phyloP scores from a whole-genome alignment of 352 stramenopile genomes.

The Phytophthora pluvialis region DNA sequence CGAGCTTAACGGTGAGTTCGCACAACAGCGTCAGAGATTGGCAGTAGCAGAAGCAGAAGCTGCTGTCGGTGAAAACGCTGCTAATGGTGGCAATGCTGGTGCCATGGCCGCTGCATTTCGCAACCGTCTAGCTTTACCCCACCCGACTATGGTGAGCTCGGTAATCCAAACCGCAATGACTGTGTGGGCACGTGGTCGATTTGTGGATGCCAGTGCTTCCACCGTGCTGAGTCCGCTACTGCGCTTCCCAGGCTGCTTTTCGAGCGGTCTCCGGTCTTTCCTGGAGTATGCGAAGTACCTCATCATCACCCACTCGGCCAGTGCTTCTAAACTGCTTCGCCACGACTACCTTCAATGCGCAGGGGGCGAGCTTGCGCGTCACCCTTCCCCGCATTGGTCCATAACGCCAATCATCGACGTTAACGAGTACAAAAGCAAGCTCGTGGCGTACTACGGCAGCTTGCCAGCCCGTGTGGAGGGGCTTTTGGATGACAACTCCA shows the following conservation, averaged over 20 bases:
- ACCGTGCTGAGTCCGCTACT: constrained; percentile 47
- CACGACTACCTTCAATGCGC: constrained; percentile 57
- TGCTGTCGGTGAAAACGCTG: constrained; percentile 5
- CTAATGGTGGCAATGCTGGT: constrained; percentile 11
- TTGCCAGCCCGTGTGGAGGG: constrained; percentile 26
- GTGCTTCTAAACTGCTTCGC: constrained; percentile 49
- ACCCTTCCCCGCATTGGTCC: constrained; percentile 15
- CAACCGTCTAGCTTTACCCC: constrained; percentile 25
- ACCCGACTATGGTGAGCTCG: constrained; percentile 40
- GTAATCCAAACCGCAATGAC: constrained; percentile 50
- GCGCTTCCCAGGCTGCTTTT: constrained; percentile 37
- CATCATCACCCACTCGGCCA: constrained; percentile 43
- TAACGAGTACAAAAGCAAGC: constrained; percentile 47
- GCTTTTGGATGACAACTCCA: constrained; percentile 24
- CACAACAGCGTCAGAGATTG: constrained; percentile 24
- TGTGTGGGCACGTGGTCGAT: constrained; percentile 52
- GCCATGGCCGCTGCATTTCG: constrained; percentile 20
- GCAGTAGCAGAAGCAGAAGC: constrained; percentile 13
- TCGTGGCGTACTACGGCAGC: constrained; percentile 47
- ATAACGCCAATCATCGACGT: constrained; percentile 33
- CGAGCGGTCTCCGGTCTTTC: constrained; percentile 55
- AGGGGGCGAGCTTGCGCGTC: constrained; percentile 17
- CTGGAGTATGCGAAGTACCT: constrained; percentile 77
- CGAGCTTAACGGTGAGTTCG: constrained; percentile 25
- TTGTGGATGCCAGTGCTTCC: constrained; percentile 38